Percentiles rank a stretch among this genome's conserved stretches.
Evolutionary conservation across 1,284 basidiomycete genomes (phyloP).

Genomic region (Cystobasidiaceae sp.): DNA sequence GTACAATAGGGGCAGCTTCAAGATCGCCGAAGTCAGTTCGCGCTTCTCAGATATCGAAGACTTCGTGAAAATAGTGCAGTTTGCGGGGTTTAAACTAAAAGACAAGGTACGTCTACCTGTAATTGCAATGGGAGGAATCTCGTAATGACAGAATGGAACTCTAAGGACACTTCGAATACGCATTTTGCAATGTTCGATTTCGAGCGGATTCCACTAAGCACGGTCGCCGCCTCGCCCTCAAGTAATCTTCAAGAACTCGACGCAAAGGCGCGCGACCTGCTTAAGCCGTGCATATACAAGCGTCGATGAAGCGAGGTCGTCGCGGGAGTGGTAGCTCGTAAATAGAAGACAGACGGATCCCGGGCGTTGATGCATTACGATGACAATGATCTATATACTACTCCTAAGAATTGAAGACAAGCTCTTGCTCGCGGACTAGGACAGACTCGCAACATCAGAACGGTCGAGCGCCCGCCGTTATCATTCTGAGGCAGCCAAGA

Average conservation of each 20-base stretch:
- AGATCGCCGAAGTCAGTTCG: slow-evolving; percentile 93
- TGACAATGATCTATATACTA: too few species aligned
- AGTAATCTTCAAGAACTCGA: slow-evolving; percentile 54
- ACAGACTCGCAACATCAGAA: too few species aligned
- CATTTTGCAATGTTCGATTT: slow-evolving; percentile 88
- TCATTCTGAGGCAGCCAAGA: too few species aligned
- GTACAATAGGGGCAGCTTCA: slow-evolving; percentile 66
- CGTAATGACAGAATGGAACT: slow-evolving; percentile 31
- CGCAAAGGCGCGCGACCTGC: slow-evolving; percentile 57
- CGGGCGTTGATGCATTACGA: too few species aligned
- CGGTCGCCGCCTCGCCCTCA: slow-evolving; percentile 59
- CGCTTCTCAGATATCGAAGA: slow-evolving; percentile 67
- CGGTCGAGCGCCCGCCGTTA: too few species aligned
- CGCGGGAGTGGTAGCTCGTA: neutral
- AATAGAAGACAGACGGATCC: neutral
- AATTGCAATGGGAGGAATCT: neutral
- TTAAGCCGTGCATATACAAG: slow-evolving; percentile 97
- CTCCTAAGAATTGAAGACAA: too few species aligned
- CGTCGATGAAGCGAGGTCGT: slow-evolving; percentile 43
- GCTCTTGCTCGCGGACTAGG: too few species aligned
- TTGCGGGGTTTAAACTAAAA: slow-evolving; percentile 73
- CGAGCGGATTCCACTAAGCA: slow-evolving; percentile 57
- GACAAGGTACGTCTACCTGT: slow-evolving; percentile 57
- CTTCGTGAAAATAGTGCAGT: slow-evolving; percentile 67
- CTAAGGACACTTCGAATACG: slow-evolving; percentile 66